Evolutionary conservation across 352 stramenopile genomes (phyloP).

Genomic region (Phytopythium cucurbitacearum): DNA sequence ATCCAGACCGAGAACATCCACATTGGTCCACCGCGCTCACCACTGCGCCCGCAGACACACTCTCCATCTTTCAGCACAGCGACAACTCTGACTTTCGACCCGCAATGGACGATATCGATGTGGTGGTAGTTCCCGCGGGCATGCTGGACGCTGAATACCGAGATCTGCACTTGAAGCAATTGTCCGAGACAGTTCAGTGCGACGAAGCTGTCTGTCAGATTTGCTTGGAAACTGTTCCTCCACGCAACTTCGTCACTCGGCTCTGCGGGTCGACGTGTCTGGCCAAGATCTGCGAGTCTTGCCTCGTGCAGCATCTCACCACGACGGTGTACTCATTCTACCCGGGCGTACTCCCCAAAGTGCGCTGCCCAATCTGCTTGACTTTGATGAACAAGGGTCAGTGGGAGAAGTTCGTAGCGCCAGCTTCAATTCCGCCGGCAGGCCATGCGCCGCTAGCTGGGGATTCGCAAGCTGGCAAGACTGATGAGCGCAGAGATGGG

Average conservation of each 20-base stretch:
- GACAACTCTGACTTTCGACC: too few relatives aligned
- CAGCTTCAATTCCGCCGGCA: background rate
- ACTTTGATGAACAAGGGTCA: conserved; percentile 43
- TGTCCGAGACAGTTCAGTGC: too few relatives aligned
- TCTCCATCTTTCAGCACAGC: too few relatives aligned
- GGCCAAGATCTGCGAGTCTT: conserved; percentile 34
- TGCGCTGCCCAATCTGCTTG: conserved; percentile 57
- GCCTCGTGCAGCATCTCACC: conserved; percentile 46
- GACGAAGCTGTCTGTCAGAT: conserved; percentile 40
- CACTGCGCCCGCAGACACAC: too few relatives aligned
- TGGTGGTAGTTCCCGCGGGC: too few relatives aligned
- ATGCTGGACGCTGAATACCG: too few relatives aligned
- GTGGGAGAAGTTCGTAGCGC: conserved; percentile 34
- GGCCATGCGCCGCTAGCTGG: background rate
- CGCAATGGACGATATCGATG: too few relatives aligned
- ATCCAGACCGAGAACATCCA: too few relatives aligned
- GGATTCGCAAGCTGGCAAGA: background rate
- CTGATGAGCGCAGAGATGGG: background rate
- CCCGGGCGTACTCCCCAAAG: conserved; percentile 56
- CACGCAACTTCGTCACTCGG: conserved; percentile 23
- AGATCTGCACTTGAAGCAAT: too few relatives aligned
- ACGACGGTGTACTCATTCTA: conserved; percentile 58
- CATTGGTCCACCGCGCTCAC: too few relatives aligned
- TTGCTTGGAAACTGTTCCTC: conserved; percentile 43
- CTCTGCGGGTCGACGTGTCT: conserved; percentile 37